Evolutionary conservation across 73 alveolate species (phyloP).

Genomic region (Symbiodinium pilosum): DNA sequence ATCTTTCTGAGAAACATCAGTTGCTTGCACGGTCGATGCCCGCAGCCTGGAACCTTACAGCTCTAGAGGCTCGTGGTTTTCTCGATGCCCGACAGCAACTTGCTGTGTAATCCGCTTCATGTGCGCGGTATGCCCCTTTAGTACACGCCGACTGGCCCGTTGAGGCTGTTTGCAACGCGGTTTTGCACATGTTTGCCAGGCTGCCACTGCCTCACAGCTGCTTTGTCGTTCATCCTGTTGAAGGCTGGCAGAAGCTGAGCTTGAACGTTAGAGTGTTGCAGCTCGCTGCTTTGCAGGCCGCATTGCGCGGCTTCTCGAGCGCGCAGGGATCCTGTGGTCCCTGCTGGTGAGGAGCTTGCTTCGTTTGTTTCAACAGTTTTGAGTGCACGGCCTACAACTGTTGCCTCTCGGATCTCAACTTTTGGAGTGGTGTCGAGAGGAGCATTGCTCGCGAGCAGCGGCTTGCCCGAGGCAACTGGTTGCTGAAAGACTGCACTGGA

Average conservation of each 20-base stretch:
- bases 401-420: not conserved
- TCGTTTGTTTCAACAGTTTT: not conserved
- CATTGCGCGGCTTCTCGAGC: slow-evolving; percentile 84
- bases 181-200: not conserved
- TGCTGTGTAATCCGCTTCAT: too few species aligned
- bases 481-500: not conserved
- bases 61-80: too few species aligned
- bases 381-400: not conserved
- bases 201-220: slow-evolving; percentile 66
- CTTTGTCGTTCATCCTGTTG: slow-evolving; percentile 61
- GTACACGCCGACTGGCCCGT: too few species aligned
- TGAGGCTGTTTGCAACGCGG: too few species aligned
- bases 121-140: too few species aligned
- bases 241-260: slow-evolving; percentile 10
- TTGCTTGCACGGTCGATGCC: too few species aligned
- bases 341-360: slow-evolving; percentile 50
- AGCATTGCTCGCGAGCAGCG: slow-evolving; percentile 53
- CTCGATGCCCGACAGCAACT: too few species aligned
- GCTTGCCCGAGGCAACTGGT: slow-evolving; percentile 11
- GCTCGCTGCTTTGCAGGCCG: slow-evolving; percentile 37
- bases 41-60: too few species aligned
- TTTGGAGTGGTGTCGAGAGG: not conserved
- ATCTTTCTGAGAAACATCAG: too few species aligned
- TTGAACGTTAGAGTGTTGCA: not conserved
- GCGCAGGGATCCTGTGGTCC: slow-evolving; percentile 79